A percentile compares a stretch with the other conserved stretches of the same genome.
These are phyloP conservation scores for Verbena officinalis DNA, from an alignment of 257 asterid species.

Conservation along the genomic window DNA sequence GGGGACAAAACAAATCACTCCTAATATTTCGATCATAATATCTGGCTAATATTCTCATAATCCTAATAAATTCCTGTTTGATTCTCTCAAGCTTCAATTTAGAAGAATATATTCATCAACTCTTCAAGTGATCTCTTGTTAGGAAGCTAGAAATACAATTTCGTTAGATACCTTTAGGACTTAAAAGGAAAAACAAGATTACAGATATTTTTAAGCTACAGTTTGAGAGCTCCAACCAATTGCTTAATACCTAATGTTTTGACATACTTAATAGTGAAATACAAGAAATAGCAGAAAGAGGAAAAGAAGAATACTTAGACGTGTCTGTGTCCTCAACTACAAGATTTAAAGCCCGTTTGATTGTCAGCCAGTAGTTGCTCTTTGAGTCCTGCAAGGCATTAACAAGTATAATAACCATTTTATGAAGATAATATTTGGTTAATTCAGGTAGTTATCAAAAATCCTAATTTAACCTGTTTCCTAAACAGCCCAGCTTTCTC, in stretches of 20 bases:
- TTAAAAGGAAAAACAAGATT: neutral
- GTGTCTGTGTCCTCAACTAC: slow-evolving; percentile 88
- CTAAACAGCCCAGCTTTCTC: slow-evolving; percentile 89
- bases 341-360: slow-evolving; percentile 87
- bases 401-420: slow-evolving; percentile 18
- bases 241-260: slow-evolving; percentile 16
- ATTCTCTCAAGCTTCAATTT: no score
- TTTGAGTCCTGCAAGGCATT: slow-evolving; percentile 71
- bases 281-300: slow-evolving; percentile 13
- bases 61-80: neutral
- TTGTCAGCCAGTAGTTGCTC: slow-evolving; percentile 86
- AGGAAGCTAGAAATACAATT: no score
- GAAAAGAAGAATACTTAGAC: slow-evolving; percentile 58
- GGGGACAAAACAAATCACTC: neutral
- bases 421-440: slow-evolving; percentile 22
- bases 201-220: slow-evolving; percentile 6
- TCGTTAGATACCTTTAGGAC: no score
- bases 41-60: neutral
- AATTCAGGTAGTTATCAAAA: slow-evolving; percentile 13
- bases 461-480: slow-evolving; percentile 69
- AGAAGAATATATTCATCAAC: no score
- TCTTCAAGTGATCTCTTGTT: no score
- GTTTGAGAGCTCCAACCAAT: slow-evolving; percentile 8
- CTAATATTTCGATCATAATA: neutral
- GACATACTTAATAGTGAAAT: slow-evolving; percentile 3